Evolutionary conservation across 2,329 filamentous ascomycete genomes (phyloP).

Genomic region (Aureobasidium sp.): DNA sequence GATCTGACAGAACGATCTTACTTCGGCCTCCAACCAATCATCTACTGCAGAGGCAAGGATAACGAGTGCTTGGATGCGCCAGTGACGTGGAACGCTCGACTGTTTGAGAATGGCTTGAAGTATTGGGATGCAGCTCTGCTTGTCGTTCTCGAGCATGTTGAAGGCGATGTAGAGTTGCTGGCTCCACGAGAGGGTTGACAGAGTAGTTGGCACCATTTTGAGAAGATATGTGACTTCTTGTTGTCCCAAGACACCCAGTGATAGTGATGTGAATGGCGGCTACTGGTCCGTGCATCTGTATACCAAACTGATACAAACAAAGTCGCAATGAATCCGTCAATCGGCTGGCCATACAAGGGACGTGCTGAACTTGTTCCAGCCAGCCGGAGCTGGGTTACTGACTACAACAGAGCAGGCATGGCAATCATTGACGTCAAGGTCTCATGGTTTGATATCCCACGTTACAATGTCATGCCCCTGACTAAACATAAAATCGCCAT

Average conservation of each 20-base stretch:
- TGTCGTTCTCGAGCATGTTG: not conserved
- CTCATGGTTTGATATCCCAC: no score
- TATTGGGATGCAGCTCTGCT: not conserved
- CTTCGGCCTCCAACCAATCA: not conserved
- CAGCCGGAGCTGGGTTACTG: not conserved
- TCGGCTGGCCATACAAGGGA: not conserved
- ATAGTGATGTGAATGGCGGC: not conserved
- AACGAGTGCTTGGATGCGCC: not conserved
- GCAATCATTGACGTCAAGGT: not conserved
- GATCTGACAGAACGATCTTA: not conserved
- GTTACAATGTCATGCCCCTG: no score
- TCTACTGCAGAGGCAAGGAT: not conserved
- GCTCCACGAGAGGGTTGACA: not conserved
- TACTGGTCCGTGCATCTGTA: not conserved
- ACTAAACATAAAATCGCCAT: no score
- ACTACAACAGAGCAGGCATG: not conserved
- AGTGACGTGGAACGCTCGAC: not conserved
- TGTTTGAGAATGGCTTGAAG: not conserved
- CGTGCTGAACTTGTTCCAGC: not conserved
- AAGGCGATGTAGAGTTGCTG: not conserved
- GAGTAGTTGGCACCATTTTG: not conserved
- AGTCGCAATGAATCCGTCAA: not conserved
- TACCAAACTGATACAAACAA: slow-evolving; percentile 1
- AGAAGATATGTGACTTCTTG: not conserved
- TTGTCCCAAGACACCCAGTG: no score